Base-by-base conservation (phyloP, 345 rosid species). In the Aurinia saxatilis region DNA sequence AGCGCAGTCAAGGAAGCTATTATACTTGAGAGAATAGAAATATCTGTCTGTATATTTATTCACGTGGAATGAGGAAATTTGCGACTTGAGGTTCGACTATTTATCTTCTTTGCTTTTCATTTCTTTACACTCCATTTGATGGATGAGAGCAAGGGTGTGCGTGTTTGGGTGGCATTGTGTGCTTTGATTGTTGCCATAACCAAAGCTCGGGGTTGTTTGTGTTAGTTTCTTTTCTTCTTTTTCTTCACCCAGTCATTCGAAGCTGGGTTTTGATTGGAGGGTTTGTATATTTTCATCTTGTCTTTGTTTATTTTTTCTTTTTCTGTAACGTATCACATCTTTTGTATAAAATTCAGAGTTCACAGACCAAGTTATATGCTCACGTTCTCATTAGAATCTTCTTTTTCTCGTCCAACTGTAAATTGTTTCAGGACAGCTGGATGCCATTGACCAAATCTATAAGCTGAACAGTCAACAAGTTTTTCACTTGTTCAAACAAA, bases 1-100 rank as follows among this genome's bases (percentile, higher is more conserved):
- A 23, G 96, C 90, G 14, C 97, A 91, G 2, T 42, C 97, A 12
- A 87, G 99, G 79, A 85, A 90, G 81, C 82, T 90, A 47, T 73
- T 93, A 56, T 87, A 80, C 58, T 44, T 75, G 56, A 2, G 75
- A 72, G 33, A 36, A 25, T 56, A 70, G 47, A 48, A 10, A 30
- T 47, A 38, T 55, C 23, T 63, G 33, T 31, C 8, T 70, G 48
- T 70, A 56, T 56, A 56, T 58, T 38, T 47, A 55, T 63, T 40
- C 31, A 56, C 64, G 38, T 39, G 38, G 21, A 54, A 37, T 46
- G 57, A 69, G 44, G 50, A 70, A 63, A 55, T 30, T 55, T 55
- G 57, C 38, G 27, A 47, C 46, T 55, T 63, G 69, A 63, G 68
- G 69, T 63, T 70, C 47, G 44, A 36, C 46, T 18, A 37, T 12